A percentile compares a stretch with the other conserved stretches of the same genome.
phyloP scores from a whole-genome alignment of 2,329 filamentous ascomycete genomes.

The Leptographium galeiforme region DNA sequence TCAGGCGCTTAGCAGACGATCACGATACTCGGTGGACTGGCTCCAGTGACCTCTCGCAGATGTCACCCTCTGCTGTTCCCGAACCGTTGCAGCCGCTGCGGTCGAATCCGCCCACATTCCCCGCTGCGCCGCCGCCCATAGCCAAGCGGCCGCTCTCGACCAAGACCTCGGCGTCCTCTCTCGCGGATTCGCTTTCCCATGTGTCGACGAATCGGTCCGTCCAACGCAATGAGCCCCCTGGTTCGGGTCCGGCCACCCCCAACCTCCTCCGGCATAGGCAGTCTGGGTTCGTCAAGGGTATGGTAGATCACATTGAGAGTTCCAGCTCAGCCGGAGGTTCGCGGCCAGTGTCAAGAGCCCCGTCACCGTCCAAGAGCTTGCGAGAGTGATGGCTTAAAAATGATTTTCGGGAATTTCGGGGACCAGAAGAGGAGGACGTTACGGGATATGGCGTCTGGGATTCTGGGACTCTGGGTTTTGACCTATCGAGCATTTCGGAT shows the following conservation, averaged over 20 bases:
- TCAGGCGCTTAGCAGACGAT: neutral
- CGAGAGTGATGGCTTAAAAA: neutral
- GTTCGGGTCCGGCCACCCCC: conserved; percentile 15
- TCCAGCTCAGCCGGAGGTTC: neutral
- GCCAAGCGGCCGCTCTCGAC: neutral
- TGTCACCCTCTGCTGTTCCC: neutral
- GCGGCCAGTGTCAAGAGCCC: neutral
- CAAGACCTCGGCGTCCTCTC: neutral
- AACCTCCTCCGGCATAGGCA: conserved; percentile 2
- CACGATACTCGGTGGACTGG: neutral
- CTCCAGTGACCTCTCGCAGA: neutral
- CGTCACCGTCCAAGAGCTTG: neutral
- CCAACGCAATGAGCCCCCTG: conserved; percentile 31
- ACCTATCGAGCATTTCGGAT: neutral
- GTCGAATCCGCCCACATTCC: neutral
- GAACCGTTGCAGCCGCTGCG: neutral
- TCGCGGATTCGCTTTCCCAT: neutral
- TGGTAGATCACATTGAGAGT: conserved; percentile 42
- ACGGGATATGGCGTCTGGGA: neutral
- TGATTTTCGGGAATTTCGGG: neutral
- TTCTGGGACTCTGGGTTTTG: neutral
- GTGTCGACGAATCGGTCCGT: neutral
- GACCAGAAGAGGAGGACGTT: neutral
- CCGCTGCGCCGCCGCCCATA: no score
- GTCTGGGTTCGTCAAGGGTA: conserved; percentile 28